These are phyloP conservation scores for Karstenula rhodostoma DNA, from an alignment of 2,329 filamentous ascomycete genomes.

Conservation along the genomic window DNA sequence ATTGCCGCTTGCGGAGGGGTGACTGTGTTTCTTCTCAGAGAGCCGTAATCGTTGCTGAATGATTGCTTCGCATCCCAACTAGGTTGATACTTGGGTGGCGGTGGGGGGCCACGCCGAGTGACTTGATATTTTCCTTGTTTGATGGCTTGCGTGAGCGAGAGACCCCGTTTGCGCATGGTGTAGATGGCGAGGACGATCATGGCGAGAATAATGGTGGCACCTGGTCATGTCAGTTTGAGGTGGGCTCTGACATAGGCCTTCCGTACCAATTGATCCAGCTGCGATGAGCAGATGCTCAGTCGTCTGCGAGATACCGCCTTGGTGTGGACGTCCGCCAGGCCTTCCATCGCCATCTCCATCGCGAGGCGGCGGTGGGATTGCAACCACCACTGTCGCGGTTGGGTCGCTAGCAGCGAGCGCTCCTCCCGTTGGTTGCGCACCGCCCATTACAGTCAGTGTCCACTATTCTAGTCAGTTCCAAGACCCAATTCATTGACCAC, in stretches of 20 bases:
- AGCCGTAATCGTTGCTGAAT: slow-evolving; percentile 33
- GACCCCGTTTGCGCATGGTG: slow-evolving; percentile 49
- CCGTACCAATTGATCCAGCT: slow-evolving; percentile 50
- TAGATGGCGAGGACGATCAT: slow-evolving; percentile 47
- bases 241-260: neutral
- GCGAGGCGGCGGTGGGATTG: slow-evolving; percentile 29
- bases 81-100: slow-evolving; percentile 29
- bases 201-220: slow-evolving; percentile 49
- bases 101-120: slow-evolving; percentile 31
- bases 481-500: neutral
- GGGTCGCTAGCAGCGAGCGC: slow-evolving; percentile 35
- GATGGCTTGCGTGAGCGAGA: slow-evolving; percentile 41
- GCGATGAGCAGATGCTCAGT: slow-evolving; percentile 52
- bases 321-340: slow-evolving; percentile 10
- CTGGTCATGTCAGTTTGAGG: slow-evolving; percentile 32
- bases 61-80: slow-evolving; percentile 36
- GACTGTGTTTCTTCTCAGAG: slow-evolving; percentile 33
- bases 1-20: slow-evolving; percentile 37
- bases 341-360: neutral
- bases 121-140: slow-evolving; percentile 34
- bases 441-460: slow-evolving; percentile 30
- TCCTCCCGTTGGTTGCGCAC: slow-evolving; percentile 23
- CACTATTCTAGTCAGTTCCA: slow-evolving; percentile 33
- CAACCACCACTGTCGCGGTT: slow-evolving; percentile 36
- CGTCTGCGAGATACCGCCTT: slow-evolving; percentile 43